phyloP scores from a whole-genome alignment of 805 yeast species.

The Candida taoyuanica region DNA sequence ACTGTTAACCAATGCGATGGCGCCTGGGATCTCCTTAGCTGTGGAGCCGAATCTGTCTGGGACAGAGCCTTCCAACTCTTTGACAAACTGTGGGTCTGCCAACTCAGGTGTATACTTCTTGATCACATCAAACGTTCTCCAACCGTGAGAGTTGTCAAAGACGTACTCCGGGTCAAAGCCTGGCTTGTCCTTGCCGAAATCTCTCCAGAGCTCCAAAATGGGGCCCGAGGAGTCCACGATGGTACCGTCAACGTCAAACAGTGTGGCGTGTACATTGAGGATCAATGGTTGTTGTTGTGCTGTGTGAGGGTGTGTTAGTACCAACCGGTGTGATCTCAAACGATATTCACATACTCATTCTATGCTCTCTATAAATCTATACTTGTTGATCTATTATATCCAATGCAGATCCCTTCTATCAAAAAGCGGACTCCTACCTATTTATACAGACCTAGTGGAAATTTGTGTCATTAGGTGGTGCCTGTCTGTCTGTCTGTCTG shows the following conservation, averaged over 20 bases:
- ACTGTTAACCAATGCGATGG: conserved; percentile 53
- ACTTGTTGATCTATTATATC: too few species aligned
- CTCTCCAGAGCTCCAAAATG: conserved; percentile 77
- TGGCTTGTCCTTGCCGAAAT: conserved; percentile 61
- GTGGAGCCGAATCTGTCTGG: conserved; percentile 67
- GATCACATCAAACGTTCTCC: conserved; percentile 75
- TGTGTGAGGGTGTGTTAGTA: conserved; percentile 1
- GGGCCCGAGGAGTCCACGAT: conserved; percentile 77
- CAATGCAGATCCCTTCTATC: too few species aligned
- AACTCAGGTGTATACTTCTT: conserved; percentile 67
- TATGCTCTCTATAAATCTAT: neutral
- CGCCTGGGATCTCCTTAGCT: conserved; percentile 75
- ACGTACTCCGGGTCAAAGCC: conserved; percentile 68
- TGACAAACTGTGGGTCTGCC: conserved; percentile 57
- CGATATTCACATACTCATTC: neutral
- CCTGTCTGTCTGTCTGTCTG: too few species aligned
- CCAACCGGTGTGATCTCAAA: neutral
- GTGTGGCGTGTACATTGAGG: conserved; percentile 41
- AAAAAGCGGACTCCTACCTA: too few species aligned
- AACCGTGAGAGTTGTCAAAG: conserved; percentile 72
- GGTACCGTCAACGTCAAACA: conserved; percentile 86
- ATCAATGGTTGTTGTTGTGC: conserved; percentile 10
- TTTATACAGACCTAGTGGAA: too few species aligned
- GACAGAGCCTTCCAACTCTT: conserved; percentile 64
- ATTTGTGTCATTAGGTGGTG: too few species aligned